Conservation (phyloP, 2,329 filamentous ascomycete species). For the Acephala macrosclerotiorum region DNA sequence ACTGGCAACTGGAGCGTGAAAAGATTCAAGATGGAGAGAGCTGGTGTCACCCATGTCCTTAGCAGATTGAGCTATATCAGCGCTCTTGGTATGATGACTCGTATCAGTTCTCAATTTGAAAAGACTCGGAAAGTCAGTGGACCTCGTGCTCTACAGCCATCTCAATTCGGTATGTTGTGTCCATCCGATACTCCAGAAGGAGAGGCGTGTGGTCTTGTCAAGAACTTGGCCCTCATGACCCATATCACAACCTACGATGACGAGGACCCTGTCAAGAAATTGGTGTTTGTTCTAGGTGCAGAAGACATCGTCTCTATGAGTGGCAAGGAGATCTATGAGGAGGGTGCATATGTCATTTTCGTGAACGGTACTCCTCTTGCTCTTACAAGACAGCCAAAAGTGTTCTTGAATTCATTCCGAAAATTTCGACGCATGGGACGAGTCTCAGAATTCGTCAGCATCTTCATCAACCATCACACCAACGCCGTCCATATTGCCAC, state of each 20-base stretch:
- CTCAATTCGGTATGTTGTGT: constrained; percentile 98
- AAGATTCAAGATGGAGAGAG: constrained; percentile 98
- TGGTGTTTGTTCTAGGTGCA: constrained; percentile 86
- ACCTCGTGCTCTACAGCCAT: constrained; percentile 93
- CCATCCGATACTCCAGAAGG: constrained; percentile 98
- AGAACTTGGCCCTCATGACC: constrained; percentile 98
- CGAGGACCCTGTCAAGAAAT: constrained; percentile 85
- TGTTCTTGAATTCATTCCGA: constrained; percentile 85
- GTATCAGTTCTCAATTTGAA: constrained; percentile 98
- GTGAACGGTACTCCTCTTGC: constrained; percentile 96
- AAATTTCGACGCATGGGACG: constrained; percentile 87
- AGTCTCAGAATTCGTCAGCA: constrained; percentile 95
- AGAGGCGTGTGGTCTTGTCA: constrained; percentile 96
- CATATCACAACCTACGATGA: constrained; percentile 98
- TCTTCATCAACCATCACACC: constrained; percentile 94
- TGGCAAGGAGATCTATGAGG: constrained; percentile 85
- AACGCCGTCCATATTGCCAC: constrained; percentile 94
- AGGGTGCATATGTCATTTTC: constrained; percentile 88
- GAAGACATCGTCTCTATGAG: constrained; percentile 82
- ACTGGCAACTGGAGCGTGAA: constrained; percentile 98
- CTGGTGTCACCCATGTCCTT: constrained; percentile 94
- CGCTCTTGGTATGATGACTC: constrained; percentile 98
- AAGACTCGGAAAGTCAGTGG: constrained; percentile 98
- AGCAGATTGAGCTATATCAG: constrained; percentile 96
- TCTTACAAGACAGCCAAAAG: constrained; percentile 83